Percentiles rank a stretch among this genome's conserved stretches.
phyloP scores from a whole-genome alignment of 257 asterid genomes.

The Lycium barbarum region DNA sequence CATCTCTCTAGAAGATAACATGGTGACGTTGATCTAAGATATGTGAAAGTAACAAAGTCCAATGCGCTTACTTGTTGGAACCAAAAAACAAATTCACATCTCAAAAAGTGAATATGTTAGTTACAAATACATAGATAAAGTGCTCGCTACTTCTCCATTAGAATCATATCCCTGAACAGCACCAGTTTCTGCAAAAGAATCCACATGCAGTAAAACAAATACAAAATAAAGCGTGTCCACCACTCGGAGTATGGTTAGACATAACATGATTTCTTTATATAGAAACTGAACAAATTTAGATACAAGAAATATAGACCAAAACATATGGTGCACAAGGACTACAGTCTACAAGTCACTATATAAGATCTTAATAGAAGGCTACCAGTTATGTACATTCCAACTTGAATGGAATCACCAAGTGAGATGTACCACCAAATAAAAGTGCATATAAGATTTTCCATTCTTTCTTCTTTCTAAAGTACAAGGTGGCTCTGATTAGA shows the following conservation, averaged over 20 bases:
- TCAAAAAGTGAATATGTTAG: background rate
- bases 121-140: background rate
- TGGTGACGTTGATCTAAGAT: background rate
- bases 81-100: background rate
- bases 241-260: background rate
- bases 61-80: too few species aligned
- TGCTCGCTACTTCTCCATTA: background rate
- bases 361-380: slow-evolving; percentile 4
- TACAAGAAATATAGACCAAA: background rate
- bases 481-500: background rate
- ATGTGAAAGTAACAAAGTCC: background rate
- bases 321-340: background rate
- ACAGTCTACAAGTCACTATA: background rate
- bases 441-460: background rate
- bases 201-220: background rate
- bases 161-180: background rate
- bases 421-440: background rate
- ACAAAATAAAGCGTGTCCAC: background rate
- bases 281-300: background rate
- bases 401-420: background rate
- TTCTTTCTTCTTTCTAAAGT: background rate
- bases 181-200: background rate
- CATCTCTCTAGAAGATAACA: background rate
- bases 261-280: background rate
- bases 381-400: background rate